Conservation (phyloP, 2,329 filamentous ascomycete species). For the Pseudomassariella vexata region DNA sequence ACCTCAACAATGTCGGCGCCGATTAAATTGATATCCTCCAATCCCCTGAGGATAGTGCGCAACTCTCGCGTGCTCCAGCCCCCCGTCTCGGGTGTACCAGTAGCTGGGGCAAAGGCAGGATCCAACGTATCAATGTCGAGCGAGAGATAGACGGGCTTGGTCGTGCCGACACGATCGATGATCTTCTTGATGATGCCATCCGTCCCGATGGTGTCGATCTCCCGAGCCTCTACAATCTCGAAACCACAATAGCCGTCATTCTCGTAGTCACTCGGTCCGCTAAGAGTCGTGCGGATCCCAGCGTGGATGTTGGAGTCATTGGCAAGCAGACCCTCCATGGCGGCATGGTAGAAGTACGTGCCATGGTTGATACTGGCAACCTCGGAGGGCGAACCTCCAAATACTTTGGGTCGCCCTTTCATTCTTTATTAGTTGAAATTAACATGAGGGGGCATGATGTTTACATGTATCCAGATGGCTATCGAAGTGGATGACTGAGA, state of each 20-base stretch:
- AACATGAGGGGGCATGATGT: slow-evolving; percentile 20
- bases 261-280: slow-evolving; percentile 73
- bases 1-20: slow-evolving; percentile 71
- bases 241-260: slow-evolving; percentile 84
- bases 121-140: slow-evolving; percentile 88
- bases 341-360: slow-evolving; percentile 82
- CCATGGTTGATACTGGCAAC: slow-evolving; percentile 78
- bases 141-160: slow-evolving; percentile 71
- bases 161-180: slow-evolving; percentile 65
- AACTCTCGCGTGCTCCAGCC: slow-evolving; percentile 72
- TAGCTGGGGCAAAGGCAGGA: slow-evolving; percentile 73
- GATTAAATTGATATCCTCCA: slow-evolving; percentile 64
- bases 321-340: slow-evolving; percentile 68
- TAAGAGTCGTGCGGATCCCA: slow-evolving; percentile 77
- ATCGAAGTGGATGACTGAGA: slow-evolving; percentile 59
- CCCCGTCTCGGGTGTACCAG: slow-evolving; percentile 70
- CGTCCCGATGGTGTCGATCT: slow-evolving; percentile 45
- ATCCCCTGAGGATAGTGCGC: slow-evolving; percentile 62
- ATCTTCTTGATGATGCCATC: slow-evolving; percentile 77
- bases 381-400: slow-evolving; percentile 73
- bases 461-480: slow-evolving; percentile 63
- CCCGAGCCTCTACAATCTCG: slow-evolving; percentile 68
- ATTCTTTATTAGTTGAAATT: too few relatives aligned
- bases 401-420: slow-evolving; percentile 79
- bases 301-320: slow-evolving; percentile 87